Evolutionary conservation across 1,139 yeast genomes (phyloP), one percentile per base, ranked within the genome.

Genomic region (Lodderomyces theae): DNA sequence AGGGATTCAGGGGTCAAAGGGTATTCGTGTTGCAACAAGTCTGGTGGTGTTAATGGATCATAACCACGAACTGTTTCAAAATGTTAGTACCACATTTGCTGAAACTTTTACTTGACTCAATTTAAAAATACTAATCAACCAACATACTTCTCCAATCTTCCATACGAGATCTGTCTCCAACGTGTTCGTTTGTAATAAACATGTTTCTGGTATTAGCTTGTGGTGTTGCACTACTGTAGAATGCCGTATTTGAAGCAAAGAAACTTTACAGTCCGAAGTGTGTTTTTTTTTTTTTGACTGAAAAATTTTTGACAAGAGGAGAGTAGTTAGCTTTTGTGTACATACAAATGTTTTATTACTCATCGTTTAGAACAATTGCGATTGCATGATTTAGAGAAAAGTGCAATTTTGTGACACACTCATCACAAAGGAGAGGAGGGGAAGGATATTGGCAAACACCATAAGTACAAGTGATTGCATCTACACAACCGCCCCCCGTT

Each of bases 11-110:
- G 69, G 10, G 85, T 67, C 35, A 92, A 85, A 46, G 84, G 86
- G 48, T 85, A 77, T 60, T 89, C 95, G 50, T 79, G 79, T 58
- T 86, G 90, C 42, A 89, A 70, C 44, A 87, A 72, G 37, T 88
- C 95, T 40, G 97, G 97, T 1, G 96, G 84, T 34, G 87, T 82
- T 51, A 89, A 71, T 18, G 97, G 97, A 56, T 88, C 94, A 78
- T 88, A 89, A 45, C 95, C 96, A 49, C 67, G 63, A 45, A 64
- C 69, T 64, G 46, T 5, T 37, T 19, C 8, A 9, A 24, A 11
- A 10, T n/a, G 56, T 52, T 51, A 53, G 56, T 54, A 40, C n/a
- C n/a, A n/a, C n/a, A n/a, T 18, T 13, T 22, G 21, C 22, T n/a
- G 9, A 5, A 26, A 5, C 16, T 26, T 26, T 26, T 10, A 17